A percentile compares a stretch with the other conserved stretches of the same genome.
phyloP scores from a whole-genome alignment of 148 eudicot genomes.

The Persicaria tinctoria region DNA sequence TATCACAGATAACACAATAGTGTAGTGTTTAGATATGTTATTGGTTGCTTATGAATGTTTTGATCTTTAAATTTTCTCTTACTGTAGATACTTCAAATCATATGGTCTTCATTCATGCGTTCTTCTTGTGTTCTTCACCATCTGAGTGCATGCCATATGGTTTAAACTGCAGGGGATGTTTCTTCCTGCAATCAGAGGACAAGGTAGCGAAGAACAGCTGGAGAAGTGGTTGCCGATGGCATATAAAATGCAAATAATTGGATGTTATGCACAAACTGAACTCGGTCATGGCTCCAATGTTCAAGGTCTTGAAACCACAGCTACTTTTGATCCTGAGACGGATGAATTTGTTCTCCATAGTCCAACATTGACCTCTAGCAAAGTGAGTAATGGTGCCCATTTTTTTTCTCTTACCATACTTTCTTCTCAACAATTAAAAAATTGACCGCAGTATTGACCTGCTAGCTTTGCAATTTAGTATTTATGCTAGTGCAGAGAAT shows the following conservation, averaged over 20 bases:
- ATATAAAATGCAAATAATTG: slow-evolving; percentile 86
- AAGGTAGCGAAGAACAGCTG: slow-evolving; percentile 94
- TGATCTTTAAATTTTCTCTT: neutral
- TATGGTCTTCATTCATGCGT: neutral
- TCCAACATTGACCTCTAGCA: slow-evolving; percentile 94
- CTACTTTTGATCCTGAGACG: slow-evolving; percentile 84
- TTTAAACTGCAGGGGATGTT: slow-evolving; percentile 70
- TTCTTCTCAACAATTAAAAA: neutral
- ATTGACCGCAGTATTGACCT: neutral
- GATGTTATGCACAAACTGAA: slow-evolving; percentile 99
- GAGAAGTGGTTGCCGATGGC: slow-evolving; percentile 92
- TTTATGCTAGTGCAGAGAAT: neutral
- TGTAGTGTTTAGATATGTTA: neutral
- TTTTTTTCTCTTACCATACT: neutral
- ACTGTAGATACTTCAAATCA: neutral
- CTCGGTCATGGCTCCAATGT: slow-evolving; percentile 99
- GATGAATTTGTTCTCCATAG: slow-evolving; percentile 89
- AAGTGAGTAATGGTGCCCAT: slow-evolving; percentile 37
- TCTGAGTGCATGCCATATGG: neutral
- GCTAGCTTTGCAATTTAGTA: neutral
- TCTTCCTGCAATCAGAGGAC: slow-evolving; percentile 86
- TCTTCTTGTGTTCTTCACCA: neutral
- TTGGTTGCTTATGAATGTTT: neutral
- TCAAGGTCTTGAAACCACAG: slow-evolving; percentile 98
- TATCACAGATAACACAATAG: neutral